Evolutionary conservation across 1,139 yeast species (phyloP), one percentile per base, ranked within the genome.

Genomic region (Lodderomyces pseudojiufengensis): DNA sequence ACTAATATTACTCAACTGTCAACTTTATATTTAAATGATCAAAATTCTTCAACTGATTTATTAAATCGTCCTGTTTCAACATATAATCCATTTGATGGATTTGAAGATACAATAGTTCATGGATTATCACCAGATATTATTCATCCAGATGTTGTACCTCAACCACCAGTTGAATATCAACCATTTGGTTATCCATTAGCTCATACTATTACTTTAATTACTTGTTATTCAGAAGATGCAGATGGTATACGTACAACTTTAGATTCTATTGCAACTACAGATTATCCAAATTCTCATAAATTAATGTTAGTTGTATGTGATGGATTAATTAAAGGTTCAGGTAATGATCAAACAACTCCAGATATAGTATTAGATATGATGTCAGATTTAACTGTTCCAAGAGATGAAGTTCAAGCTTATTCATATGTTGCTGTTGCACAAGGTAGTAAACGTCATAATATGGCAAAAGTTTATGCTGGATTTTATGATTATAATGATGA

Each of bases 401-500:
- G 71, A 9, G 95, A 86, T 22, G 79, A 83, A 20, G 96, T 87
- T 11, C 62, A 75, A 51, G 76, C 95, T 1, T 71, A 78, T 50
- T 87, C 97, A 1, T 90, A 92, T 56, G 95, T 92, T 33, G 95
- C 97, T 7, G 97, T 92, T 36, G 95, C 95, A 2, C 84, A 82
- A 52, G 97, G 97, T 45, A 55, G 85, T 7, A 88, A 86, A 61
- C 82, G 97, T 57, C 97, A 90, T 54, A 92, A 92, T 56, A 87
- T 87, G 95, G 97, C 97, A n/a, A 88, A 88, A 59, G 87, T 90
- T 9, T 83, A 82, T 52, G 80, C 95, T 10, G 97, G 97, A 0
- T 92, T 84, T 55, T 90, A 90, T 64, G 80, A 80, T 46, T 90
- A 87, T 53, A 79, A 84, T 50, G 83, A 83, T 45, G 55, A 61